Evolutionary conservation across 768 basidiomycete species (phyloP), one percentile per base, ranked within the genome.

Genomic region (Daedalea quercina): DNA sequence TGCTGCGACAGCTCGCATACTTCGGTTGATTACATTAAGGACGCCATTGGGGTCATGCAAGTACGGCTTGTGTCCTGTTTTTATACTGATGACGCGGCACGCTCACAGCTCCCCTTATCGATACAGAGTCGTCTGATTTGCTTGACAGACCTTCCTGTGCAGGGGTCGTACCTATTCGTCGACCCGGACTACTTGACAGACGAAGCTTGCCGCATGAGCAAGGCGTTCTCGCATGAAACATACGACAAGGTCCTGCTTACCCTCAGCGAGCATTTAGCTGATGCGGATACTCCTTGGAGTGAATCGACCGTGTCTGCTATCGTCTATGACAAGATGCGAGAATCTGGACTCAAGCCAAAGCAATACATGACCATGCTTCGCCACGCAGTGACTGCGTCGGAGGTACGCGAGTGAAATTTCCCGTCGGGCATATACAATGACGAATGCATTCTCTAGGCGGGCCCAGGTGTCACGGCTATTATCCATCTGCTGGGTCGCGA

Each of bases 351-450:
- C 12, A 70, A 74, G 48, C 68, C 68, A 42, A 84, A 78, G 48
- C 58, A 70, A 20, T 81, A 90, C 58, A 85, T 94, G 82, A 84
- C 78, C 1, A 76, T 81, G 0, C 67, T 95, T 47, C 70, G 94
- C 49, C 80, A 89, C 63, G 87, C 86, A 2, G 64, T 96, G 58
- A 93, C 87, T 1, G 94, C 85, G 1, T 80, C 82, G 71, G 92
- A 89, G 81, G 94, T 87, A 26, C 24, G 17, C 42, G 0, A 23
- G 19, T 45, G n/a, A 41, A 2, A 7, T 9, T 24, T 4, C 11
- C 24, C 33, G 17, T 40, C 4, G 17, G 4, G 31, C 43, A 33
- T 13, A n/a, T 20, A 3, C 17, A 15, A 34, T 9, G 17, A 22
- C 17, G 20, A 35, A 13, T 23, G 23, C 4, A n/a, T 9, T 23